A percentile compares a stretch with the other conserved stretches of the same genome.
Evolutionary conservation across 768 basidiomycete genomes (phyloP).

Genomic region (Boletus rufocinnamomeus): DNA sequence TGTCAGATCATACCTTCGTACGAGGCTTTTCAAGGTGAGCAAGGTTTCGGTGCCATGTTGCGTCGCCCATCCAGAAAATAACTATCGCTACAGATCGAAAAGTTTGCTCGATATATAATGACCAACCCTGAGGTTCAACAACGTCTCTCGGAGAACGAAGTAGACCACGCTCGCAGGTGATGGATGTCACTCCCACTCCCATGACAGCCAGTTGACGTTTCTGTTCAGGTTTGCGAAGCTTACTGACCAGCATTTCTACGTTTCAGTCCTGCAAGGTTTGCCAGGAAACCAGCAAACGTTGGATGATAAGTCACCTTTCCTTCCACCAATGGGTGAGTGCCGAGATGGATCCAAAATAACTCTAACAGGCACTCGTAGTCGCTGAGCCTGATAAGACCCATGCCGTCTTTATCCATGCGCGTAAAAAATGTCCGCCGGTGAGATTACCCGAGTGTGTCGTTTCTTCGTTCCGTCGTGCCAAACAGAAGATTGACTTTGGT

Average conservation of each 20-base stretch:
- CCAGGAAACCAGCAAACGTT: conserved; percentile 76
- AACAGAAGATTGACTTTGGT: conserved; percentile 1
- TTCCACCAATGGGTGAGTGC: conserved; percentile 72
- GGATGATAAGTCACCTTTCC: conserved; percentile 70
- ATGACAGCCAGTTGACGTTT: not conserved
- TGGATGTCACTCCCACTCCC: not conserved
- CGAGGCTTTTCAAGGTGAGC: conserved; percentile 78
- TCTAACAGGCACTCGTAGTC: conserved; percentile 48
- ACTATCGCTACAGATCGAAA: conserved; percentile 67
- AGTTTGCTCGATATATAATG: conserved; percentile 78
- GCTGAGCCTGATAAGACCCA: conserved; percentile 72
- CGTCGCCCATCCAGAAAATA: not conserved
- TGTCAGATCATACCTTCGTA: conserved; percentile 85
- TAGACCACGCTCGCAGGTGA: conserved; percentile 77
- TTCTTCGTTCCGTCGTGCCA: not conserved
- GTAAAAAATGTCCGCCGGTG: conserved; percentile 65
- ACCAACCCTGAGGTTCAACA: conserved; percentile 70
- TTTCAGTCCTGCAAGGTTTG: conserved; percentile 80
- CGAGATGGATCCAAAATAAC: not conserved
- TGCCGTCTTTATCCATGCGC: conserved; percentile 82
- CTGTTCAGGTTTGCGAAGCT: conserved; percentile 67
- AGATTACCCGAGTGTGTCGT: conserved; percentile 65
- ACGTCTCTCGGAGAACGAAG: conserved; percentile 81
- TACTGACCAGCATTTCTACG: conserved; percentile 73
- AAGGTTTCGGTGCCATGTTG: not conserved